phyloP scores from a whole-genome alignment of 257 asterid genomes.

The Solanum sejunctum region DNA sequence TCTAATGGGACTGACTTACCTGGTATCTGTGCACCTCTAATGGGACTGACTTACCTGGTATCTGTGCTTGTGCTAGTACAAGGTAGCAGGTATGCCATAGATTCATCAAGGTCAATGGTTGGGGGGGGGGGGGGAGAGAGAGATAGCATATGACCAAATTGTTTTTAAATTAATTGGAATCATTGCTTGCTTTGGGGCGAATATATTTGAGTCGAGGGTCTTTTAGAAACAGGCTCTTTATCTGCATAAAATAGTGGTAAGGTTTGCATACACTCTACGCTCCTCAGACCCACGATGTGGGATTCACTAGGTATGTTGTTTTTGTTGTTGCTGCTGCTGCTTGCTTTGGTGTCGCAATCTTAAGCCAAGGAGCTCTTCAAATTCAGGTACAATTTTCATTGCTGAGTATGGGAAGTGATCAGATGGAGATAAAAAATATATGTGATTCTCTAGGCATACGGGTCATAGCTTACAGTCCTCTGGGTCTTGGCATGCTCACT shows the following conservation, averaged over 20 bases:
- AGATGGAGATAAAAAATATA: constrained; percentile 55
- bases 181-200: background rate
- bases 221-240: too few relatives aligned
- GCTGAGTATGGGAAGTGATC: constrained; percentile 81
- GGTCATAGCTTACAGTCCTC: constrained; percentile 77
- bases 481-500: constrained; percentile 96
- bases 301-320: too few relatives aligned
- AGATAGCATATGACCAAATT: background rate
- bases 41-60: background rate
- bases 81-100: background rate
- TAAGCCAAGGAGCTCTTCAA: background rate
- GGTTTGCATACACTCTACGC: too few relatives aligned
- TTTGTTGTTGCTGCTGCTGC: background rate
- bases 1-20: background rate
- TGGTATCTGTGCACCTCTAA: background rate
- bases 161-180: background rate
- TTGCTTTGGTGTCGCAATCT: background rate
- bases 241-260: too few relatives aligned
- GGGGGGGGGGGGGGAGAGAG: too few relatives aligned
- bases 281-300: too few relatives aligned
- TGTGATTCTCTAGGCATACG: constrained; percentile 71
- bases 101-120: background rate
- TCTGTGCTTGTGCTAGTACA: background rate
- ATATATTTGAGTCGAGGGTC: too few relatives aligned
- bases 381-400: constrained; percentile 81